Evolutionary conservation across 2,329 filamentous ascomycete species (phyloP), one percentile per base, ranked within the genome.

Genomic region (Parastagonospora avenae): DNA sequence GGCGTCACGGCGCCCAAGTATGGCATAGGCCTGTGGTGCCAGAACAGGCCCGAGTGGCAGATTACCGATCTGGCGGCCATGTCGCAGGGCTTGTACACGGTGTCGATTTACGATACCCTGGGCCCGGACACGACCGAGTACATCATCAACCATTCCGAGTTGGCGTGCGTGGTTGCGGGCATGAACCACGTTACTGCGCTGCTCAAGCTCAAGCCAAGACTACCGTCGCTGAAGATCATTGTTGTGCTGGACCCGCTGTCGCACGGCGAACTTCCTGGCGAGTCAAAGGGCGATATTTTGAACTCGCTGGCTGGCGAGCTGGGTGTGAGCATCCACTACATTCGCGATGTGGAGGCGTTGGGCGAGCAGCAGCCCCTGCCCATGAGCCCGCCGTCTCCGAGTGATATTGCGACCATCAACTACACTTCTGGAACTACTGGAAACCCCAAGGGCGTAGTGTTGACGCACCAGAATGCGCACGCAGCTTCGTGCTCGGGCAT

Each of bases 51-150:
- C 0, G 90, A 96, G 75, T 96, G 91, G 91, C 90, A 95, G 79
- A 86, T 96, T 54, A 85, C 87, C 48, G 93, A 97, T 79, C 79
- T 97, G 68, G 94, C 85, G 33, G 87, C 90, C 71, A 86, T 90
- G 77, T 94, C 92, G 10, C 94, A 97, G 74, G 85, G 88, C 7
- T 84, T 97, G 28, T 97, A 83, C 76, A 90, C 89, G 16, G 92
- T 99, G 48, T 96, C 93, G 4, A 87, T 99, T 43, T 99, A 99
- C 79, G 94, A 97, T 75, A 97, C 93, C 10, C 84, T 99, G 4
- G 93, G 93, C 8, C 88, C 93, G 10, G 91, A 96, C 61, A 85
- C 92, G 2, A 92, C 90, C 50, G 92, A 97, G 77, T 97, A 90
- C 77, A 97, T 99, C 74, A 89, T 97, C 78, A 95, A 95, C 75